Evolutionary conservation across 2,329 filamentous ascomycete species (phyloP).

Genomic region (Rosellinia necatrix): DNA sequence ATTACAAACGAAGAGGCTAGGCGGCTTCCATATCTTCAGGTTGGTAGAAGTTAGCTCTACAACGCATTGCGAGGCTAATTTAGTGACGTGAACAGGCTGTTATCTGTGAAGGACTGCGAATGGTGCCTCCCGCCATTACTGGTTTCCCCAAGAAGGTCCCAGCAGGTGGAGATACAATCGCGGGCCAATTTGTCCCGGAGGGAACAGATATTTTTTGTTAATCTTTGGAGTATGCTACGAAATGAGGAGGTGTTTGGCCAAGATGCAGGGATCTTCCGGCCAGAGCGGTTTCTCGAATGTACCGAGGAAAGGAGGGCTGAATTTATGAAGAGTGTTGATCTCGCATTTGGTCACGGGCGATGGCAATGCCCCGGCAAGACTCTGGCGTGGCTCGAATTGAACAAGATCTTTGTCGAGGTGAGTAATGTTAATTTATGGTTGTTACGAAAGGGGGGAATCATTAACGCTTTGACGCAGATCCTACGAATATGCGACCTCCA

Average conservation of each 20-base stretch:
- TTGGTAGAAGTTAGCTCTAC: background rate
- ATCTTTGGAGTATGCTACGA: constrained; percentile 30
- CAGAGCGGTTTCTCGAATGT: constrained; percentile 35
- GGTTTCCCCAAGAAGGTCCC: constrained; percentile 36
- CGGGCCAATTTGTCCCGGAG: constrained; percentile 31
- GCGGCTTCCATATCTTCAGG: constrained; percentile 35
- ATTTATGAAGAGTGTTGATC: constrained; percentile 29
- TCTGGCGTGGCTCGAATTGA: constrained; percentile 34
- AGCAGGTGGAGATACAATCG: constrained; percentile 31
- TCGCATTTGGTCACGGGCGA: constrained; percentile 34
- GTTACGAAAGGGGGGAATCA: no score
- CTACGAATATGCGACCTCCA: constrained; percentile 34
- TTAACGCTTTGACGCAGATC: constrained; percentile 25
- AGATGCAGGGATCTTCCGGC: constrained; percentile 33
- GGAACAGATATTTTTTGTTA: constrained; percentile 35
- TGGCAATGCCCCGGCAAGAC: constrained; percentile 35
- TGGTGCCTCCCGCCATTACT: constrained; percentile 30
- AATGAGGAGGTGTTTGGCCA: constrained; percentile 34
- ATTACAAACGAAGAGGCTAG: constrained; percentile 33
- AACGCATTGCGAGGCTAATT: background rate
- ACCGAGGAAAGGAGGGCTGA: constrained; percentile 15
- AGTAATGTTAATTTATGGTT: background rate
- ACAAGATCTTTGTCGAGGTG: constrained; percentile 32
- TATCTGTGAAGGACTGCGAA: constrained; percentile 35
- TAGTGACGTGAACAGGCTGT: constrained; percentile 28